Conservation (phyloP, 1,284 basidiomycete genomes). For the Wolfiporia cocos region DNA sequence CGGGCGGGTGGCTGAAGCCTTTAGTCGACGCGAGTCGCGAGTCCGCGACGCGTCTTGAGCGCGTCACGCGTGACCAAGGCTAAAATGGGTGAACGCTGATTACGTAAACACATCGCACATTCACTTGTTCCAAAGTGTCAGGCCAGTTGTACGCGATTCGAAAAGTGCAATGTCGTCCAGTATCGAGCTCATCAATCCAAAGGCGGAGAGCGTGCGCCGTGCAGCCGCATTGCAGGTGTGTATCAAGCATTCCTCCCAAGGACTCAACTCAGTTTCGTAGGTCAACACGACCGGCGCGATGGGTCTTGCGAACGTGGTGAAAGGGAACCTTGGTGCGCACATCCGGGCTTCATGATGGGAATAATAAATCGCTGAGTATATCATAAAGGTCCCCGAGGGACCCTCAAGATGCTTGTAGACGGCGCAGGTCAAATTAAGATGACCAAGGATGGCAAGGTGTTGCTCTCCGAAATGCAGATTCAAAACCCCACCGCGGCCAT, state of each 20-base stretch:
- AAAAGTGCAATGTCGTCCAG: conserved; percentile 68
- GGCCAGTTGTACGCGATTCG: too few species aligned
- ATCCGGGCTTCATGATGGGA: conserved; percentile 7
- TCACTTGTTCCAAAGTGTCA: too few species aligned
- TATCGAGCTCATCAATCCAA: conserved; percentile 92
- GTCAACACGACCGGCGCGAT: conserved; percentile 92
- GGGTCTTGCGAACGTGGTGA: conserved; percentile 96
- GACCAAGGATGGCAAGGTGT: conserved; percentile 99
- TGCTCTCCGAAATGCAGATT: conserved; percentile 99
- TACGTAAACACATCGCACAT: too few species aligned
- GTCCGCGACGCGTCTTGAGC: too few species aligned
- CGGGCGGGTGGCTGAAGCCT: too few species aligned
- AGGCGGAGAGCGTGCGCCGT: conserved; percentile 92
- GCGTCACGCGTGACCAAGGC: too few species aligned
- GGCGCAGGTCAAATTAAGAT: conserved; percentile 99
- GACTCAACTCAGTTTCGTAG: conserved; percentile 29
- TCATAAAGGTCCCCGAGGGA: conserved; percentile 80
- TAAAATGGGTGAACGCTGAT: too few species aligned
- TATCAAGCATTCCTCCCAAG: conserved; percentile 9
- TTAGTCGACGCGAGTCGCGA: too few species aligned
- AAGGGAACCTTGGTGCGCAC: conserved; percentile 87
- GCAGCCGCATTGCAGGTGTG: conserved; percentile 91
- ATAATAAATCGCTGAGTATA: neutral
- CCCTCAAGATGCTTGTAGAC: conserved; percentile 99
- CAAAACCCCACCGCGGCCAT: conserved; percentile 99